These are phyloP conservation scores for Ophiostoma pallidulum DNA, from an alignment of 2,329 filamentous ascomycete genomes.

Conservation along the genomic window DNA sequence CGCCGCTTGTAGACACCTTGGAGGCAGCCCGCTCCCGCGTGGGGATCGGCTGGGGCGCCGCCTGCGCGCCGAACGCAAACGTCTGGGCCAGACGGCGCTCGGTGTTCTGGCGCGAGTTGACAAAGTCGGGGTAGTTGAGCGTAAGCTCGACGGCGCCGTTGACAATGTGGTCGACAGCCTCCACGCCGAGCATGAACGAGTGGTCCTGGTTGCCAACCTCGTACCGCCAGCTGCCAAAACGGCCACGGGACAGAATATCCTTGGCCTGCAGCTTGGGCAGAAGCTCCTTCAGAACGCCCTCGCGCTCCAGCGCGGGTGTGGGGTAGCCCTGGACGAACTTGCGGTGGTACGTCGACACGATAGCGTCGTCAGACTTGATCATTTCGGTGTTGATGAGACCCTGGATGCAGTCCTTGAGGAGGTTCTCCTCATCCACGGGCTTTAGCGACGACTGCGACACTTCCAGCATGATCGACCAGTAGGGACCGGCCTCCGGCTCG, in stretches of 20 bases:
- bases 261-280: constrained; percentile 85
- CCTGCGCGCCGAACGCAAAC: constrained; percentile 31
- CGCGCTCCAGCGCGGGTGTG: constrained; percentile 87
- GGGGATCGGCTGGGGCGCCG: constrained; percentile 28
- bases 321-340: constrained; percentile 98
- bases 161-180: constrained; percentile 83
- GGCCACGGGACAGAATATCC: constrained; percentile 90
- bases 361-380: constrained; percentile 83
- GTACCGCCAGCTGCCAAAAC: constrained; percentile 97
- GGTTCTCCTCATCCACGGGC: constrained; percentile 75
- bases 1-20: constrained; percentile 22
- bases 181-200: constrained; percentile 93
- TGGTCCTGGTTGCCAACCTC: constrained; percentile 94
- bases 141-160: constrained; percentile 85
- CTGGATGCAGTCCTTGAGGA: constrained; percentile 86
- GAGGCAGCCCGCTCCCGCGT: constrained; percentile 27
- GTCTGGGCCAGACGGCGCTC: constrained; percentile 51
- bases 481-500: constrained; percentile 76
- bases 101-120: constrained; percentile 66
- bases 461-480: constrained; percentile 99
- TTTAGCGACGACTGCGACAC: constrained; percentile 95
- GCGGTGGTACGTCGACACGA: constrained; percentile 96
- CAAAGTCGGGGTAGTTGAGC: constrained; percentile 93
- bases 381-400: constrained; percentile 97
- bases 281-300: constrained; percentile 85